Evolutionary conservation across 2,329 filamentous ascomycete species (phyloP), one percentile per base, ranked within the genome.

Genomic region (Helotiales sp.): DNA sequence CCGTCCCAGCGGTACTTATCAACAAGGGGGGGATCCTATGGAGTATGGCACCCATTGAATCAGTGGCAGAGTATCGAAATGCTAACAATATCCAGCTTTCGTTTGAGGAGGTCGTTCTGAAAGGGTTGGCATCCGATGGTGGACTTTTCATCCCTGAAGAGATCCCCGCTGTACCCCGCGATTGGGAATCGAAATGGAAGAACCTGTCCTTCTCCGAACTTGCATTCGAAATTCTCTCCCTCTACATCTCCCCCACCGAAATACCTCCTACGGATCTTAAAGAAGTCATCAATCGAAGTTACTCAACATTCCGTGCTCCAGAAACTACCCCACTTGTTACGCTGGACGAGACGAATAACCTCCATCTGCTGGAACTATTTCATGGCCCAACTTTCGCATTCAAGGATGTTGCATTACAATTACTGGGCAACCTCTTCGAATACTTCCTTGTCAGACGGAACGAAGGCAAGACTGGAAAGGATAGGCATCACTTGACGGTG

Each of bases 381-480:
- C 95, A 98, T 78, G 96, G 96, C 1, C 96, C 94, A 5, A 98
- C 91, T 0, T 97, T 93, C 78, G 91, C 95, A 1, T 98, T 98
- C 84, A 97, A 98, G 81, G 95, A 98, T 80, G 92, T 94, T 61
- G 94, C 94, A 17, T 83, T 98, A 69, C 95, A 98, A 75, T 96
- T 97, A 77, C 82, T 99, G 1, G 96, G 96, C n/a, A 98, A 99
- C 76, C 84, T 99, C 2, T 98, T 96, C 72, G 92, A 96, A 79
- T 96, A 95, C 79, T 95, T 96, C 79, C 83, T 96, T 13, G 86
- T 90, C 5, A 84, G 92, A 72, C 88, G 87, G 79, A 96, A 96
- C 73, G 76, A 87, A 77, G 87, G 86, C 71, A 93, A 91, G 82
- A 82, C 83, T 30, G 88, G 89, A 8, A 79, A 79, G 74, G 83